Evolutionary conservation across 805 yeast species (phyloP), one percentile per base, ranked within the genome.

Genomic region (Clavispora phyllophila): DNA sequence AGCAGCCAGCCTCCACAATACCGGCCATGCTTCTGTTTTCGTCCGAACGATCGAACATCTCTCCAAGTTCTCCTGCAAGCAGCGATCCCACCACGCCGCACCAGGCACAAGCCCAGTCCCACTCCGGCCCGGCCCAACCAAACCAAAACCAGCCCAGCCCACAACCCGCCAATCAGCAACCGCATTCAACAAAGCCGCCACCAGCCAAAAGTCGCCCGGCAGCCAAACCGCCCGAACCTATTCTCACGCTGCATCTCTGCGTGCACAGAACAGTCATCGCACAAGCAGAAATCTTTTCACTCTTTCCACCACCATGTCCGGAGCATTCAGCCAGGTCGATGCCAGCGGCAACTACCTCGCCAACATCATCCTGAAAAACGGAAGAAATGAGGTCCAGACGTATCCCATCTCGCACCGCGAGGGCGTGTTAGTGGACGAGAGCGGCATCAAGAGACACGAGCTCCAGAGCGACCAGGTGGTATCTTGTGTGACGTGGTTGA

Each of bases 371-470:
- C 63, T 73, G 24, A 72, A 73, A 37, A 64, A 64, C 14, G 75
- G 76, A 29, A 60, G 73, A 42, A 71, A 65, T 40, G 78, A 76
- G 56, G 63, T 76, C 15, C 75, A 66, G 50, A 63, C 76, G 42
- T 70, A 49, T 51, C 69, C 53, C 31, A 55, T 55, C 33, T 53
- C 48, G 40, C 47, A 36, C 20, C 22, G 33, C 15, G 19, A 19
- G 10, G 31, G 41, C 33, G 19, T 24, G 12, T 26, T 37, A 12
- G 34, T 37, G 25, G 40, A 20, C 36, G 35, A 37, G 34, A 9
- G n/a, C 17, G 31, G 9, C 23, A 28, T 31, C 31, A 31, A 31
- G 17, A 14, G 29, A 24, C 62, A 70, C 42, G 78, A 72, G 50
- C 61, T 76, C 29, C 68, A 65, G 24, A 50, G 67, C 2, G 71